Evolutionary conservation across 768 basidiomycete genomes (phyloP), one percentile per base, ranked within the genome.

Genomic region (Lentinula aciculospora): DNA sequence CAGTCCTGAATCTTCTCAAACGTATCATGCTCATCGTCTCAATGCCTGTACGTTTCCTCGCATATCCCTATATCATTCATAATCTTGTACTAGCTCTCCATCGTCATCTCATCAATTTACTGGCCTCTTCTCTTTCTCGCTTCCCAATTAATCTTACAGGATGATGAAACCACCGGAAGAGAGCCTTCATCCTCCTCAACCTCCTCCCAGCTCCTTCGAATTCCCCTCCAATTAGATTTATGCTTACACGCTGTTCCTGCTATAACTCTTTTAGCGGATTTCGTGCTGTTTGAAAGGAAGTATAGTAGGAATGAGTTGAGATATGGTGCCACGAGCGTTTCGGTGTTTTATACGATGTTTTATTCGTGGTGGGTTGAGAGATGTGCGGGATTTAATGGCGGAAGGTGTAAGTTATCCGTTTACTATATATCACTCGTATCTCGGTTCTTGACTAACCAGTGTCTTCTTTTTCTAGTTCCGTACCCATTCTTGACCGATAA

Each of bases 401-500:
- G 2, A 90, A 86, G 89, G 61, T 70, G 84, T 78, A n/a, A 28
- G 40, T 42, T 21, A 17, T 34, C 42, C 12, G 17, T n/a, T 10
- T 0, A 39, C 12, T 27, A 56, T 17, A n/a, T n/a, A n/a, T n/a
- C n/a, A n/a, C n/a, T n/a, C n/a, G n/a, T n/a, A n/a, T n/a, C n/a
- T n/a, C n/a, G n/a, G n/a, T 25, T 45, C 12, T 50, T 19, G 12
- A 37, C 6, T 29, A 25, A 39, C 15, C 17, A 19, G 3, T 32
- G 10, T 42, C 28, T 27, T 36, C 21, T 19, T 36, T 39, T 15
- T 51, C 4, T 57, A 89, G 88, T 92, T 72, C 89, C 91, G 27
- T 93, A 94, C 70, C 92, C 92, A 0, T 93, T 94, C 73, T 74
- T 94, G 58, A 89, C 84, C 0, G 62, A 84, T 17, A 85, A 78